Evolutionary conservation across 805 yeast genomes (phyloP).

Genomic region (Naumovozyma baii): DNA sequence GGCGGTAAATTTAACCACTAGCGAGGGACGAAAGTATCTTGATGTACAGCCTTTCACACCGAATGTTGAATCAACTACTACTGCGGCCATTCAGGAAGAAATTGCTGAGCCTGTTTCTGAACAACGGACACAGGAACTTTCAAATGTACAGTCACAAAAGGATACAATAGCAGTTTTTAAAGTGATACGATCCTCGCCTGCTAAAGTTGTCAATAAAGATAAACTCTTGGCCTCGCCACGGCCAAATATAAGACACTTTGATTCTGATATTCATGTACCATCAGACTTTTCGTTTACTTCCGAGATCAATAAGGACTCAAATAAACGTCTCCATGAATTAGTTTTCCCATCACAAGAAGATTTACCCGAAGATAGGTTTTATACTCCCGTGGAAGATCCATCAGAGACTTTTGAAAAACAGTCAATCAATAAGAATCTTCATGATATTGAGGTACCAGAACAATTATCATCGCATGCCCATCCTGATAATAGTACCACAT

Average conservation of each 20-base stretch:
- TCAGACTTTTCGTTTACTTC: constrained; percentile 15
- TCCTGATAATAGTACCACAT: no score
- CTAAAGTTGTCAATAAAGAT: neutral
- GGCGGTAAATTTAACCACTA: neutral
- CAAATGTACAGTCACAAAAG: neutral
- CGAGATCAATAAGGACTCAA: constrained; percentile 8
- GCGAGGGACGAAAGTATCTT: no score
- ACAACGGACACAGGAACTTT: neutral
- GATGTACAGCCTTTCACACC: no score
- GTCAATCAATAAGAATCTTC: neutral
- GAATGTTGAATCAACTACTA: neutral
- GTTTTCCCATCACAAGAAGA: constrained; percentile 21
- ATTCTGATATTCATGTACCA: constrained; percentile 5
- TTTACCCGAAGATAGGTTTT: constrained; percentile 6
- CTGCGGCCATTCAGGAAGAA: neutral
- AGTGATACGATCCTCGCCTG: constrained; percentile 1
- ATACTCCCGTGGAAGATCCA: constrained; percentile 8
- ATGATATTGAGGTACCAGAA: no score
- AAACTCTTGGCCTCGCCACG: no score
- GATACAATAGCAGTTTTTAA: neutral
- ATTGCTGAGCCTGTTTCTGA: neutral
- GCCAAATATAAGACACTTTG: neutral
- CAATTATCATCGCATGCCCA: no score
- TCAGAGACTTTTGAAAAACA: constrained; percentile 3
- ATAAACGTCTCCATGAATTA: constrained; percentile 16